Conservation (phyloP, 345 rosid genomes). For the Syzygium jambos region DNA sequence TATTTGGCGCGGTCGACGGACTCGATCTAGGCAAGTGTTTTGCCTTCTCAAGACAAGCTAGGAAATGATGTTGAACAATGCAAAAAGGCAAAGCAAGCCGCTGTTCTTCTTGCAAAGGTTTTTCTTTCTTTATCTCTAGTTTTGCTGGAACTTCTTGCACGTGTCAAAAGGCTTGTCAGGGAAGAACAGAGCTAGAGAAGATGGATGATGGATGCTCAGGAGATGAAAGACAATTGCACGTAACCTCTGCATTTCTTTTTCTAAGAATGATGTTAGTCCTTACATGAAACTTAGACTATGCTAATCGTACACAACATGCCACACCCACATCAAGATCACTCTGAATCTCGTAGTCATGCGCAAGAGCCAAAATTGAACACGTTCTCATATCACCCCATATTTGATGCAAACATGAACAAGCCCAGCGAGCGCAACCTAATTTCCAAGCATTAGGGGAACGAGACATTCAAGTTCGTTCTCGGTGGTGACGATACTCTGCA, state of each 20-base stretch:
- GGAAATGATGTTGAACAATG: background rate
- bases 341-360: background rate
- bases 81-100: background rate
- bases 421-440: conserved; percentile 2
- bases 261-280: background rate
- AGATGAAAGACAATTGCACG: background rate
- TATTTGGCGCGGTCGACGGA: background rate
- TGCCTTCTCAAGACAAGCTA: background rate
- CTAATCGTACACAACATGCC: background rate
- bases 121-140: background rate
- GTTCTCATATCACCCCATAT: background rate
- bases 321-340: background rate
- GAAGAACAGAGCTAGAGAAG: background rate
- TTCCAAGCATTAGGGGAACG: background rate
- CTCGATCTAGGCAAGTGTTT: background rate
- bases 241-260: background rate
- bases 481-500: background rate
- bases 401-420: background rate
- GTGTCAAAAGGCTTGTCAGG: background rate
- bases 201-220: background rate
- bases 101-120: background rate
- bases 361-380: background rate
- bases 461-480: conserved; percentile 1
- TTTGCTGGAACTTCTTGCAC: background rate
- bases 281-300: background rate